Percentiles rank a stretch among this genome's conserved stretches.
Conservation (phyloP, 2,329 filamentous ascomycete genomes). For the Pseudogymnoascus sp. region DNA sequence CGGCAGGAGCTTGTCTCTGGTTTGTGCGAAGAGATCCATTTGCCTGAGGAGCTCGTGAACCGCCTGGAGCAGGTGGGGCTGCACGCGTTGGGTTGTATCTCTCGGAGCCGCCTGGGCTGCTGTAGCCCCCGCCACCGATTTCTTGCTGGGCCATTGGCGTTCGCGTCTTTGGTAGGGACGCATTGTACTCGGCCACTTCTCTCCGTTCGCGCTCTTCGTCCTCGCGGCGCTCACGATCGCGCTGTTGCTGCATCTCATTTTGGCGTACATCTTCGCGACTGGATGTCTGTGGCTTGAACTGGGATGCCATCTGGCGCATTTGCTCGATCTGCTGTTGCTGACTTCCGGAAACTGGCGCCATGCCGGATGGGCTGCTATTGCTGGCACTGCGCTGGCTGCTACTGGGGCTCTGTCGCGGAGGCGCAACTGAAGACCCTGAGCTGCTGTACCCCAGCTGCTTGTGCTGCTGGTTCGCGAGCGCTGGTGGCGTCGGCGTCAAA, state of each 20-base stretch:
- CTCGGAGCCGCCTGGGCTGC: slow-evolving; percentile 40
- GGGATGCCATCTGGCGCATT: slow-evolving; percentile 48
- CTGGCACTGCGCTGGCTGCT: slow-evolving; percentile 35
- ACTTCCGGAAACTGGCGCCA: slow-evolving; percentile 39
- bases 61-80: slow-evolving; percentile 66
- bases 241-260: slow-evolving; percentile 52
- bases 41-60: slow-evolving; percentile 46
- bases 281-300: slow-evolving; percentile 44
- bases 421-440: slow-evolving; percentile 48
- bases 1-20: slow-evolving; percentile 74
- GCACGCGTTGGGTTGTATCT: slow-evolving; percentile 82
- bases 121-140: slow-evolving; percentile 54
- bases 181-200: slow-evolving; percentile 83
- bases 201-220: slow-evolving; percentile 60
- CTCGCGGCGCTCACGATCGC: slow-evolving; percentile 42
- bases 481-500: slow-evolving; percentile 58
- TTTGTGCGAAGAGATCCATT: slow-evolving; percentile 47
- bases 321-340: slow-evolving; percentile 44
- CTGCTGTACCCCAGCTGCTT: slow-evolving; percentile 57
- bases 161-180: slow-evolving; percentile 74
- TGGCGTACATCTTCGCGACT: slow-evolving; percentile 47
- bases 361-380: slow-evolving; percentile 28
- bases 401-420: slow-evolving; percentile 56
- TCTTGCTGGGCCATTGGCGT: slow-evolving; percentile 82
- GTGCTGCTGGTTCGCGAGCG: slow-evolving; percentile 43